Evolutionary conservation across 345 rosid genomes (phyloP).

Genomic region (Pistacia vera): DNA sequence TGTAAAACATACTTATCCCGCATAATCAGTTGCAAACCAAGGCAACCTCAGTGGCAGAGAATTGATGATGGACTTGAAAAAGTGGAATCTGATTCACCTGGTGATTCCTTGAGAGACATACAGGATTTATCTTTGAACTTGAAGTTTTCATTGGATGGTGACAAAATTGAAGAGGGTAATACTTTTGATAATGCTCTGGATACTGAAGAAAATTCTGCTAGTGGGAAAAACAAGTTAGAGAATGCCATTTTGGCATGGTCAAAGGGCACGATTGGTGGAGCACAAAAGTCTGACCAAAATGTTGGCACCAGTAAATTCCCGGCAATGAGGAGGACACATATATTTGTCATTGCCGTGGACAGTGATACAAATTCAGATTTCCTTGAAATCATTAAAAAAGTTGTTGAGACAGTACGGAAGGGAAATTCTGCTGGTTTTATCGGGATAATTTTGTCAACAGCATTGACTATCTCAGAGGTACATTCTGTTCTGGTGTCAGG

Average conservation of each 20-base stretch:
- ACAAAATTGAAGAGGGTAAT: conserved; percentile 45
- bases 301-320: conserved; percentile 37
- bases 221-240: conserved; percentile 46
- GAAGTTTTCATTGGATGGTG: conserved; percentile 70
- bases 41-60: conserved; percentile 78
- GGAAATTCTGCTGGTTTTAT: conserved; percentile 36
- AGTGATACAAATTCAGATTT: conserved; percentile 37
- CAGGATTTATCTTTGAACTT: conserved; percentile 71
- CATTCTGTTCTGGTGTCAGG: conserved; percentile 49
- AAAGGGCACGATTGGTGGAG: conserved; percentile 24
- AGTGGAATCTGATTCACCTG: conserved; percentile 57
- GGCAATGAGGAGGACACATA: conserved; percentile 49
- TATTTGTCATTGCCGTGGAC: conserved; percentile 68
- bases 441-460: conserved; percentile 69
- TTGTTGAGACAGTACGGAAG: conserved; percentile 45
- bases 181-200: conserved; percentile 38
- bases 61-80: conserved; percentile 38
- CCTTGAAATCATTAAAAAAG: conserved; percentile 36
- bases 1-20: conserved; percentile 67
- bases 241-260: conserved; percentile 36
- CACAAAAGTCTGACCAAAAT: conserved; percentile 36
- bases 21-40: conserved; percentile 65
- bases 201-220: conserved; percentile 45
- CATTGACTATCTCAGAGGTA: conserved; percentile 66
- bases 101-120: conserved; percentile 68